Conservation (phyloP, 2,329 filamentous ascomycete species). For the Hypoxylon sp. region DNA sequence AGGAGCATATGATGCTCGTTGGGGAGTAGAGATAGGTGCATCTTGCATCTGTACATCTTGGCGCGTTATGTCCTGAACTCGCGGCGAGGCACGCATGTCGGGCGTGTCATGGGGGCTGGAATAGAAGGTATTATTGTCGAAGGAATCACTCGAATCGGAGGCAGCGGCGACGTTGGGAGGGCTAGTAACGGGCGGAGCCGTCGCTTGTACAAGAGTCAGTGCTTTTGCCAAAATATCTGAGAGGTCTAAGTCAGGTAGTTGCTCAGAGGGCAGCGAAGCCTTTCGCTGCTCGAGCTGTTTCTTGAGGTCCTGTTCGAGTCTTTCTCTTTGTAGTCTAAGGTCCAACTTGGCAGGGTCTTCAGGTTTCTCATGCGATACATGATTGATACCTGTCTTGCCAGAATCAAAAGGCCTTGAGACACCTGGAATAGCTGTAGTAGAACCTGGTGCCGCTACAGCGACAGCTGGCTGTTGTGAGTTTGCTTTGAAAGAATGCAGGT, state of each 20-base stretch:
- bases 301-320: conserved; percentile 82
- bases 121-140: conserved; percentile 96
- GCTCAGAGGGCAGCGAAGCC: conserved; percentile 62
- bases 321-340: conserved; percentile 82
- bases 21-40: conserved; percentile 56
- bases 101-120: conserved; percentile 92
- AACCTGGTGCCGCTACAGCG: conserved; percentile 42
- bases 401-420: conserved; percentile 61
- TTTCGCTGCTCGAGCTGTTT: conserved; percentile 80
- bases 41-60: conserved; percentile 59
- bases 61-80: conserved; percentile 62
- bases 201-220: conserved; percentile 78
- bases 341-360: conserved; percentile 87
- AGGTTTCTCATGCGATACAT: conserved; percentile 88
- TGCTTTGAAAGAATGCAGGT: conserved; percentile 56
- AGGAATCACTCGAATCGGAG: conserved; percentile 80
- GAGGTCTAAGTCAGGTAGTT: conserved; percentile 76
- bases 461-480: conserved; percentile 57
- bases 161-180: conserved; percentile 71
- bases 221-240: conserved; percentile 81
- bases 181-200: conserved; percentile 73
- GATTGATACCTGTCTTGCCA: conserved; percentile 79
- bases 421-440: conserved; percentile 55
- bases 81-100: conserved; percentile 65
- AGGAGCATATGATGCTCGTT: conserved; percentile 49